Percentiles rank a stretch among this genome's conserved stretches.
phyloP scores from a whole-genome alignment of 768 basidiomycete genomes.

The Termitomyces sp. region DNA sequence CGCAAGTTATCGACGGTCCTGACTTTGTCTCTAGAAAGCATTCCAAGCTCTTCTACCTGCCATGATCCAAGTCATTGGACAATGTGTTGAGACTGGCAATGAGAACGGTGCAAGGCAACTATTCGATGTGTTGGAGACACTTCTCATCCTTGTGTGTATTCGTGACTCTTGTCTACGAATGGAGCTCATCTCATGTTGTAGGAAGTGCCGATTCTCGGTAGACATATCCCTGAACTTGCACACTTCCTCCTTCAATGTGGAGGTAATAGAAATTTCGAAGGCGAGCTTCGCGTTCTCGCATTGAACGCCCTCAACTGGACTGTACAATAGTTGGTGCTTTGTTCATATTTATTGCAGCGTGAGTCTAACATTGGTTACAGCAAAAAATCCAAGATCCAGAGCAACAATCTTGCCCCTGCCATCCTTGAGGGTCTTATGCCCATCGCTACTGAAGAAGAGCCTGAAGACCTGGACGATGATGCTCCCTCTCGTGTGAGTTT shows the following conservation, averaged over 20 bases:
- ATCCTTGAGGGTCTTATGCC: conserved; percentile 94
- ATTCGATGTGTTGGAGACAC: conserved; percentile 95
- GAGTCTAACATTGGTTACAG: conserved; percentile 36
- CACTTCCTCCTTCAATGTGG: conserved; percentile 87
- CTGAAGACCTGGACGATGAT: conserved; percentile 91
- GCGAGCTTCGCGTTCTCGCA: conserved; percentile 83
- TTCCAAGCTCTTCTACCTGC: conserved; percentile 85
- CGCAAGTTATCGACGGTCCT: not conserved
- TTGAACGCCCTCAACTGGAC: conserved; percentile 97
- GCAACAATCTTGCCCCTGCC: conserved; percentile 74
- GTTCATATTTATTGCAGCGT: not conserved
- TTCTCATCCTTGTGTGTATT: conserved; percentile 77
- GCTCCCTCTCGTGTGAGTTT: conserved; percentile 81
- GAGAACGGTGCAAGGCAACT: conserved; percentile 82
- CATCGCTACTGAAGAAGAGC: conserved; percentile 90
- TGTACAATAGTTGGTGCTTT: conserved; percentile 77
- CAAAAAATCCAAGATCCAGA: conserved; percentile 96
- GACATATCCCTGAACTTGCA: conserved; percentile 83
- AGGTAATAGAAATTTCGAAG: conserved; percentile 70
- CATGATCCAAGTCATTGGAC: conserved; percentile 88
- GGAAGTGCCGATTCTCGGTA: conserved; percentile 93
- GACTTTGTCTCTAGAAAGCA: conserved; percentile 52
- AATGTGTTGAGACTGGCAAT: conserved; percentile 76
- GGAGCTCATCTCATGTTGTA: conserved; percentile 27
- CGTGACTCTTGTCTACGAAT: not conserved